Evolutionary conservation across 1,139 yeast genomes (phyloP), one percentile per base, ranked within the genome.

Genomic region (Saccharomyces pastorianus): DNA sequence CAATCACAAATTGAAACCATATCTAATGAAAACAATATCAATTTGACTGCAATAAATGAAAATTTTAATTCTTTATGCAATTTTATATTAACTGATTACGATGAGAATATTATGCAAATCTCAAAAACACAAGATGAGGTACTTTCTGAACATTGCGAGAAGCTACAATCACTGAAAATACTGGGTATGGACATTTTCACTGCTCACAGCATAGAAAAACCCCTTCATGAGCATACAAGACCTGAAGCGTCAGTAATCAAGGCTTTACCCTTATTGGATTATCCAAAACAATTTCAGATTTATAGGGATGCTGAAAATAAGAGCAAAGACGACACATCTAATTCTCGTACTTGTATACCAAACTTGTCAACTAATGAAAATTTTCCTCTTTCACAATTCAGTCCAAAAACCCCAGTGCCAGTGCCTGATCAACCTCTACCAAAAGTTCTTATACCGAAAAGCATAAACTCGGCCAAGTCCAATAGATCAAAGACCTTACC

Each of bases 391-490:
- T 17, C 51, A 4, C 41, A 48, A 13, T 51, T 51, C 25, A 58
- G 23, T 38, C 64, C 67, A 1, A 58, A 60, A 26, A 60, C 69
- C 2, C 69, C 68, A 1, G 57, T 66, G 5, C 70, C 71, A 1
- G 56, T 67, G 1, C 70, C 71, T 14, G 71, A 66, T 49, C 66
- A 59, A 32, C 68, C 68, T 1, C 51, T 59, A 20, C 58, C 66
- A 7, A 62, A 59, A 44, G 65, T 63, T 2, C 48, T 62, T 7
- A 55, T 59, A 28, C 65, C 66, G 1, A 60, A 62, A 47, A 62
- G 64, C 50, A 55, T 64, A 9, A 64, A 63, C 32, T 60, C 67
- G 0, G 58, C 56, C 11, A 50, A 38, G 20, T 38, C 56, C 3
- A 59, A 56, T 41, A 53, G 61, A 41, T 47, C 58, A 2, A 47